Percentiles rank a stretch among this genome's conserved stretches.
These are phyloP conservation scores for Rauvolfia tetraphylla DNA, from an alignment of 257 asterid species.

Conservation along the genomic window DNA sequence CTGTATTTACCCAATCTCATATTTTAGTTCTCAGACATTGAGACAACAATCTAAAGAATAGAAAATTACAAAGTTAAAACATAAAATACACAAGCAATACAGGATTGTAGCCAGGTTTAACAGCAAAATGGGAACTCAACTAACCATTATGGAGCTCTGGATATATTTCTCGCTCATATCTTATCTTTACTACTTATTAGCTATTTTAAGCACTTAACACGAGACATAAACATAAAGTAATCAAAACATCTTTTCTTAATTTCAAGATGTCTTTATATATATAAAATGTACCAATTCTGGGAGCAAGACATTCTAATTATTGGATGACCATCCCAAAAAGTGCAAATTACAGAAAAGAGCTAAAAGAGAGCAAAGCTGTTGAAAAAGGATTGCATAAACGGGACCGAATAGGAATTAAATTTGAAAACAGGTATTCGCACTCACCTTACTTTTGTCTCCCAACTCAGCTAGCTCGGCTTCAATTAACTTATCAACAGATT, in stretches of 20 bases:
- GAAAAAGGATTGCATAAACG: background rate
- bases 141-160: background rate
- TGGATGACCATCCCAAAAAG: background rate
- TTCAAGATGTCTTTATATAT: background rate
- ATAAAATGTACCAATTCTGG: background rate
- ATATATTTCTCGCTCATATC: background rate
- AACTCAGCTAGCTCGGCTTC: slow-evolving; percentile 89
- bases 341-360: background rate
- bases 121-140: background rate
- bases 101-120: background rate
- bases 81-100: background rate
- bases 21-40: background rate
- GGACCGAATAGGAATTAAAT: background rate
- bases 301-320: background rate
- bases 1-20: background rate
- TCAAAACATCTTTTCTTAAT: background rate
- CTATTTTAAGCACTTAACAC: background rate
- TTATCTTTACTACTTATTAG: background rate
- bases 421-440: slow-evolving; percentile 12
- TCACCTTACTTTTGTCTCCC: slow-evolving; percentile 85
- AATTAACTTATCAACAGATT: slow-evolving; percentile 75
- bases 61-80: background rate
- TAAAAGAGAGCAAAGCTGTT: too few relatives aligned
- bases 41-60: background rate
- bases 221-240: background rate